Evolutionary conservation across 176 grass and related monocot species (phyloP).

Genomic region (Thinopyrum elongatum): DNA sequence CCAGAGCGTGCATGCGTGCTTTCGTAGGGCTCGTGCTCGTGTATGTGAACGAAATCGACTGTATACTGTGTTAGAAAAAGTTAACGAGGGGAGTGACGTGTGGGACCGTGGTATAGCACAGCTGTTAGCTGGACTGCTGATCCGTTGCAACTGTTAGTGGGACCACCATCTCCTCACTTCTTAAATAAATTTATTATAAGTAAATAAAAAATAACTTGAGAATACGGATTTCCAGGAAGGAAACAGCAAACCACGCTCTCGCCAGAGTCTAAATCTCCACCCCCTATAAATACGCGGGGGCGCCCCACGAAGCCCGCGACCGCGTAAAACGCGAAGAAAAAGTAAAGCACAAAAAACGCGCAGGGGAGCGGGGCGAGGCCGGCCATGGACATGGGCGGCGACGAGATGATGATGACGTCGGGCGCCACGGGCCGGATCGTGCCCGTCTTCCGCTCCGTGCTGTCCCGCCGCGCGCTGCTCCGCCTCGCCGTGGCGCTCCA

Average conservation of each 20-base stretch:
- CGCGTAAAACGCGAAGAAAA: conserved; percentile 23
- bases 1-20: no score
- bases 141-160: not conserved
- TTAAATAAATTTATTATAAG: no score
- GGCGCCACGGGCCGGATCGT: conserved; percentile 90
- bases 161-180: not conserved
- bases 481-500: conserved; percentile 71
- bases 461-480: conserved; percentile 58
- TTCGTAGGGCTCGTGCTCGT: no score
- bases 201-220: not conserved
- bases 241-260: not conserved
- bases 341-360: not conserved
- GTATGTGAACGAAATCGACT: no score
- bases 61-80: no score
- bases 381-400: not conserved
- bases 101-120: not conserved
- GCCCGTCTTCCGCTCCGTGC: conserved; percentile 71
- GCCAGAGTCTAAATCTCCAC: not conserved
- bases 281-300: conserved; percentile 30
- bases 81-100: not conserved
- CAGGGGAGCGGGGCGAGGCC: not conserved
- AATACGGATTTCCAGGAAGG: conserved; percentile 10
- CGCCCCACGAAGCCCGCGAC: not conserved
- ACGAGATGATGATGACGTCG: conserved; percentile 79
- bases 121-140: not conserved